Conservation (phyloP, 192 early-diverging fungal species). For the Mortierella claussenii region DNA sequence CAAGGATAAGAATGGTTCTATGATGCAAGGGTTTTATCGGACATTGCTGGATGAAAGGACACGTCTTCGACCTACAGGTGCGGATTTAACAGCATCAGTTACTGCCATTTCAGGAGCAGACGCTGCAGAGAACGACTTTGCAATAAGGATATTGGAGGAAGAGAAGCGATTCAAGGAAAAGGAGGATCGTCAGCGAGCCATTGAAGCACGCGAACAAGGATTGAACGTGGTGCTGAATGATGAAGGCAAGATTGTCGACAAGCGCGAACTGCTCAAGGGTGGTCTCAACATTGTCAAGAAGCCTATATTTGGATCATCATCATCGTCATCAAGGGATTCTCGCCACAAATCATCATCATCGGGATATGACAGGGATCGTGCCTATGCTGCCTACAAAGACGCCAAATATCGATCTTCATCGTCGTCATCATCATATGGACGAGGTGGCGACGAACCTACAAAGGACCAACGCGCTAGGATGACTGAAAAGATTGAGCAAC, state of each 20-base stretch:
- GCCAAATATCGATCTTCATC: slow-evolving; percentile 55
- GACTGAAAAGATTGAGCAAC: slow-evolving; percentile 59
- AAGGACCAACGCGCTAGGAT: slow-evolving; percentile 46
- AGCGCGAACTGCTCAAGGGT: slow-evolving; percentile 72
- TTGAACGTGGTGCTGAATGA: slow-evolving; percentile 72
- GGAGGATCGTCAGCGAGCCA: slow-evolving; percentile 43
- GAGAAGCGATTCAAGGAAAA: slow-evolving; percentile 15
- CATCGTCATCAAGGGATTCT: slow-evolving; percentile 19
- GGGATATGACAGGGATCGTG: slow-evolving; percentile 39
- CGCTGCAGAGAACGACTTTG: too few species aligned
- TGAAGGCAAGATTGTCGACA: slow-evolving; percentile 78
- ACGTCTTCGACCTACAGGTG: slow-evolving; percentile 36
- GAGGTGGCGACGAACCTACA: slow-evolving; percentile 14
- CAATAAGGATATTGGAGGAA: slow-evolving; percentile 14
- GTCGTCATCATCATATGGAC: background rate
- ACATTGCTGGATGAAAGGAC: slow-evolving; percentile 65
- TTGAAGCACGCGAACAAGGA: slow-evolving; percentile 57
- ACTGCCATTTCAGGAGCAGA: slow-evolving; percentile 7
- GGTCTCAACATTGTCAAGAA: slow-evolving; percentile 75
- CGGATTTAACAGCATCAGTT: slow-evolving; percentile 18
- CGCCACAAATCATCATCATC: slow-evolving; percentile 11
- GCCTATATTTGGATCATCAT: background rate
- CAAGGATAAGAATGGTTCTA: slow-evolving; percentile 58
- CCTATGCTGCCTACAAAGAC: slow-evolving; percentile 59
- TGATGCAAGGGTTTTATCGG: slow-evolving; percentile 71